Evolutionary conservation across 192 early-diverging fungal genomes (phyloP).

Genomic region (Pilaira anomala): DNA sequence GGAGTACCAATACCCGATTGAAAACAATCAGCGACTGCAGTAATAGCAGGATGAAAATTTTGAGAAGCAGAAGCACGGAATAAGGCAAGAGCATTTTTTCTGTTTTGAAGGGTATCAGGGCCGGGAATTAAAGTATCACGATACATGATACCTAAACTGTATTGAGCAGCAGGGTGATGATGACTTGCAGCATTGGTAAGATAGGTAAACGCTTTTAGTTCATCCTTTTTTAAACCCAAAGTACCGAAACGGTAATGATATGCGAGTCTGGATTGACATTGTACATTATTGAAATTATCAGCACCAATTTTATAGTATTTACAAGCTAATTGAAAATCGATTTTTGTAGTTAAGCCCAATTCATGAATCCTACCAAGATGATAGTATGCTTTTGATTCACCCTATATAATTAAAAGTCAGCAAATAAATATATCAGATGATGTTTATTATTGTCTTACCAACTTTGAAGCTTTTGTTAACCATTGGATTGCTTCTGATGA

Average conservation of each 20-base stretch:
- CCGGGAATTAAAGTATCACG: neutral
- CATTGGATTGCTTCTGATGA: constrained; percentile 28
- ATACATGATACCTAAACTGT: constrained; percentile 33
- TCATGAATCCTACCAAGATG: constrained; percentile 35
- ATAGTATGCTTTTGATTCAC: constrained; percentile 22
- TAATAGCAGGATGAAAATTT: constrained; percentile 26
- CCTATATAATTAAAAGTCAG: constrained; percentile 15
- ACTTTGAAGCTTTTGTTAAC: constrained; percentile 30
- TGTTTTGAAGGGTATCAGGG: neutral
- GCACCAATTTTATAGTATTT: constrained; percentile 28
- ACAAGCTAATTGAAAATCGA: constrained; percentile 24
- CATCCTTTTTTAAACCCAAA: constrained; percentile 27
- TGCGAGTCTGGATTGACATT: constrained; percentile 31
- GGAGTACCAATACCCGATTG: constrained; percentile 34
- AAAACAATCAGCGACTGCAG: constrained; percentile 34
- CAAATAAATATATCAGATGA: neutral
- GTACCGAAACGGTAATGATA: constrained; percentile 27
- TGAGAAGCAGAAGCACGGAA: constrained; percentile 37
- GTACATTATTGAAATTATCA: constrained; percentile 21
- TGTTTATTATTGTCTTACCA: constrained; percentile 20
- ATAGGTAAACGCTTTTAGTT: constrained; percentile 17
- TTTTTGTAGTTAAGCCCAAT: constrained; percentile 27
- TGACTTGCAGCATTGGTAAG: constrained; percentile 15
- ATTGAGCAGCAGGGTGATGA: constrained; percentile 29
- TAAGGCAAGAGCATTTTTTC: constrained; percentile 30